Evolutionary conservation across 148 eudicot genomes (phyloP), one percentile per base, ranked within the genome.

Genomic region (Chenopodium quinoa): DNA sequence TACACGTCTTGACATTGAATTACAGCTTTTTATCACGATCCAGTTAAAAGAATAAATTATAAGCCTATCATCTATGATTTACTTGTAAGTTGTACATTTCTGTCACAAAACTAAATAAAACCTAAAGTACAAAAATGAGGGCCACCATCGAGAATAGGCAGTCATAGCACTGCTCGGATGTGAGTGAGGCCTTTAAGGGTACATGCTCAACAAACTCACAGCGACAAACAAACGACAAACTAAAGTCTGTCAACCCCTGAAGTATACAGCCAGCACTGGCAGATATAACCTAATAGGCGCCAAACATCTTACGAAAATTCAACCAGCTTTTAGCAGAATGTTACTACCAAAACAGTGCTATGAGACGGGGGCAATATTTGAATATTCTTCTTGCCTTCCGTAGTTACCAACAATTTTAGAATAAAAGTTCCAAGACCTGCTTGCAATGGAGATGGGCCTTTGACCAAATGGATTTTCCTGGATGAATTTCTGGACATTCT

Each of bases 401-500:
- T 17, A 58, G 20, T 76, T 40, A 6, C 74, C 81, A 10, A 82
- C 84, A 72, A 93, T 86, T 84, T 88, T 88, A 27, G 81, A 83
- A 72, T 93, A 93, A 75, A 85, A 93, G 46, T 64, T 17, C 95
- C 95, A 92, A 27, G 86, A 85, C 34, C 48, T 23, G 79, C 85
- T 81, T 48, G 80, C 50, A 17, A 86, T 76, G 22, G 91, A 88
- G 81, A 93, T 92, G 27, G 95, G 84, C 34, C 67, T 86, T 83
- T 93, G 93, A 81, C 97, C 95, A 83, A 92, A 89, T 14, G 93
- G 94, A 83, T 92, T 92, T 78, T 83, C 81, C 81, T 88, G 78
- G 14, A 92, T 89, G 79, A 90, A 91, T 44, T 85, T 84, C 78
- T 86, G 97, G 73, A 92, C 92, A 72, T 92, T 79, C 27, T 90